Base-by-base conservation (phyloP, 228 moss, liverwort and hornwort species). In the Sphagnum magellanicum region DNA sequence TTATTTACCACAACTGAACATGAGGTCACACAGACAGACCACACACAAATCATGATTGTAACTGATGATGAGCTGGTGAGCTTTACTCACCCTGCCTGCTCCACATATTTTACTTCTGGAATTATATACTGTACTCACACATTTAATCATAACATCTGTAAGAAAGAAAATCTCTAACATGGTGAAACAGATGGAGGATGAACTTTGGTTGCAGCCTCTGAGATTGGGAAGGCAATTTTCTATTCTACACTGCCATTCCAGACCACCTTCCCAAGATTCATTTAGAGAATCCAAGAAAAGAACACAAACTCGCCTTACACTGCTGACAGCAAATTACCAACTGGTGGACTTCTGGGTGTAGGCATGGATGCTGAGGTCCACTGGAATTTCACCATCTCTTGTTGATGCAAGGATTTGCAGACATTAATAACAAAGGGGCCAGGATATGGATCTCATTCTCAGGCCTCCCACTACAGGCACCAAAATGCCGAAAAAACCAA, bases 381-480 rank as follows among this genome's bases (percentile, higher is more conserved):
- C 32, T 32, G 32, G 32, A 32, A 32, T 32, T 32, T 2, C 32
- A 32, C 32, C 32, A 32, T 32, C 32, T 32, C 32, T 32, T 32
- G 32, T 32, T 32, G 32, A 32, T 32, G 32, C 55, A 55, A 55
- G 3, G 9, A 55, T 55, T 8, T 55, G 12, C 55, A 8, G 12
- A 55, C 55, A 55, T 12, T 55, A 8, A 55, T 55, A 55, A 8
- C 55, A 8, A 8, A 8, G 12, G 55, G 12, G 8, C 55, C 55
- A 8, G 12, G 55, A 55, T 55, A 55, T 8, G 2, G 32, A 32
- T 32, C 32, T 32, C 32, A 32, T 55, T 55, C 55, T 55, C 12
- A 55, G 63, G 68, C 67, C 75, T 83, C 73, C 59, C 74, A 76
- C 63, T 50, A 73, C 71, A 59, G 73, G 73, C 74, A 73, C 69